phyloP scores from a whole-genome alignment of 495 filamentous ascomycete genomes.

The Pseudoneurospora amorphoporcata region DNA sequence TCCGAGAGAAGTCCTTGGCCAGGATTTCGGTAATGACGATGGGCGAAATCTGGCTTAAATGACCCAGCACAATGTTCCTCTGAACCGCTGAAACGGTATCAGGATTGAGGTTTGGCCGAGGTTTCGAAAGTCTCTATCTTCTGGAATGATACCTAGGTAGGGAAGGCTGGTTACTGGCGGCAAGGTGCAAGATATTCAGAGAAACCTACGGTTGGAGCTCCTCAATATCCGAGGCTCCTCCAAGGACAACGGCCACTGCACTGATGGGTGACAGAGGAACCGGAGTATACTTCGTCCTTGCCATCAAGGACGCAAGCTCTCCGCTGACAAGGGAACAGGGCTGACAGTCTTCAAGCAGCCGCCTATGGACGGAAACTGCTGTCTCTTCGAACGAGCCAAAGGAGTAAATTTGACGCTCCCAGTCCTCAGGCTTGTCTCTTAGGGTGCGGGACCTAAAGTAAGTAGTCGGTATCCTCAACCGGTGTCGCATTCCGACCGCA shows the following conservation, averaged over 20 bases:
- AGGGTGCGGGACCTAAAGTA: constrained; percentile 50
- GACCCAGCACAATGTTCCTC: constrained; percentile 45
- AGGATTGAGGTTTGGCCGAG: background rate
- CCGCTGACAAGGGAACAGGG: background rate
- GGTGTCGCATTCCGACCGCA: constrained; percentile 45
- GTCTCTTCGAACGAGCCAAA: constrained; percentile 31
- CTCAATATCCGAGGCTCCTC: background rate
- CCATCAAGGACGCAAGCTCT: background rate
- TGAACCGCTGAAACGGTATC: constrained; percentile 40
- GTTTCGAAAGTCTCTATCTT: background rate
- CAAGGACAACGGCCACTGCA: background rate
- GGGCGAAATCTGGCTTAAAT: constrained; percentile 46
- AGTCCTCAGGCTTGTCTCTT: constrained; percentile 47
- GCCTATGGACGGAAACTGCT: background rate
- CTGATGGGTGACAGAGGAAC: background rate
- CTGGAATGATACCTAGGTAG: background rate
- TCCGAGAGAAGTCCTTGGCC: constrained; percentile 63
- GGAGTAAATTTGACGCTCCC: constrained; percentile 45
- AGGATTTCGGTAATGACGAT: constrained; percentile 58
- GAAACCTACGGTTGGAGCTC: background rate
- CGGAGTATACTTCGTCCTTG: background rate
- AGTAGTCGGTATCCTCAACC: constrained; percentile 45
- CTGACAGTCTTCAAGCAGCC: background rate
- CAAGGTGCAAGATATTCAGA: background rate
- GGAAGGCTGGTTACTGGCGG: background rate